Evolutionary conservation across 1,284 basidiomycete species (phyloP), one percentile per base, ranked within the genome.

Genomic region (Irpex lacteus): DNA sequence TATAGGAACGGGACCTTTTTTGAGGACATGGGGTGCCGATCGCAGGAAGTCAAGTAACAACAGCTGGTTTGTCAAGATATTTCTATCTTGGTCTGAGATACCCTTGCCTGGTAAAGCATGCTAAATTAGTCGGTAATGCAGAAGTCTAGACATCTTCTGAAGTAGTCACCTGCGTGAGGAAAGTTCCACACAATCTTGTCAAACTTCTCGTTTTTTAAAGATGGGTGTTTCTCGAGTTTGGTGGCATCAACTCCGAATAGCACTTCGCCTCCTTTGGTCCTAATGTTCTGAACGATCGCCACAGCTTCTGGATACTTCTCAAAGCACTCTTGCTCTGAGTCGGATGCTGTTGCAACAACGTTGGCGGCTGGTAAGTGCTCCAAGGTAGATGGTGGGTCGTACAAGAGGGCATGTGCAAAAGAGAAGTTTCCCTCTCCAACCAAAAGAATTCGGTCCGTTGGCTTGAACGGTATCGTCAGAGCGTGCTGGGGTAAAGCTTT

Each of bases 341-440:
- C 97, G 74, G 92, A 96, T 0, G 93, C 87, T 0, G 97, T 98
- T 0, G 97, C 94, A 2, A 91, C 87, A 53, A 98, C 77, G 69
- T 91, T 92, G 18, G 75, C 75, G 0, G 91, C 80, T 0, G 90
- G 85, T 19, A 95, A 79, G 65, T 81, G 78, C 47, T 80, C 79
- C 55, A 91, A 71, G 2, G 75, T 70, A 19, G 75, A 40, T 4
- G 88, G 85, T 7, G 85, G 82, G 69, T 81, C 79, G 62, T 76
- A 74, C 13, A 94, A 76, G 5, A 98, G 82, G 6, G 95, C 89
- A 21, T 85, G 86, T 0, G 96, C 83, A 72, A 96, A 99, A 0
- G 95, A 97, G 71, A 99, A 98, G 75, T 98, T 96, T 32, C 94
- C 94, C 79, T 98, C 96, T n/a, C 97, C 96, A 59, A 98, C 81